Percentiles rank a stretch among this genome's conserved stretches.
phyloP scores from a whole-genome alignment of 202 grass and related monocot genomes.

The Setaria italica region DNA sequence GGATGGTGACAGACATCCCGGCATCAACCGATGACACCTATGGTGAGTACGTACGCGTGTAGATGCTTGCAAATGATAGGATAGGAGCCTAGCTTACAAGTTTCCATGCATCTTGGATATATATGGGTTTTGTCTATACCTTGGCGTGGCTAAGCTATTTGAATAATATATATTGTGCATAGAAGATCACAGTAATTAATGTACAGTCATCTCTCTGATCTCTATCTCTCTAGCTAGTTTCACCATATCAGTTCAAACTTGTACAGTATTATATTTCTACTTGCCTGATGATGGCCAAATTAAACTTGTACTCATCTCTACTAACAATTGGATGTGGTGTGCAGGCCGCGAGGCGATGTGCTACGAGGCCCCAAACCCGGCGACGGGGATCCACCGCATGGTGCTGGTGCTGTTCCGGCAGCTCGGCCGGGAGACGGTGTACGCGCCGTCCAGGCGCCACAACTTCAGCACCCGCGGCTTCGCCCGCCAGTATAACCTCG shows the following conservation, averaged over 20 bases:
- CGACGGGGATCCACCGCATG: slow-evolving; percentile 78
- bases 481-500: slow-evolving; percentile 65
- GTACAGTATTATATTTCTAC: no score
- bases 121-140: no score
- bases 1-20: slow-evolving; percentile 97
- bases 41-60: slow-evolving; percentile 49
- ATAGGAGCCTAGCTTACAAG: neutral
- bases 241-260: no score
- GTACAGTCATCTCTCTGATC: no score
- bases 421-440: slow-evolving; percentile 72
- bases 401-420: slow-evolving; percentile 80
- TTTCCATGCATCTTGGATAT: neutral
- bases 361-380: slow-evolving; percentile 70
- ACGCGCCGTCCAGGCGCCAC: slow-evolving; percentile 55
- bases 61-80: neutral
- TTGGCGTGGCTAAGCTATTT: no score
- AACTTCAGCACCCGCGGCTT: slow-evolving; percentile 81
- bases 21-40: slow-evolving; percentile 68
- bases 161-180: no score
- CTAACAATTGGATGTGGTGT: neutral
- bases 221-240: no score
- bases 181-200: no score
- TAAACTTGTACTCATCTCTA: no score
- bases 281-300: no score
- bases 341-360: slow-evolving; percentile 62